Evolutionary conservation across 1,139 yeast genomes (phyloP), one percentile per base, ranked within the genome.

Genomic region (Debaryomyces sp.): DNA sequence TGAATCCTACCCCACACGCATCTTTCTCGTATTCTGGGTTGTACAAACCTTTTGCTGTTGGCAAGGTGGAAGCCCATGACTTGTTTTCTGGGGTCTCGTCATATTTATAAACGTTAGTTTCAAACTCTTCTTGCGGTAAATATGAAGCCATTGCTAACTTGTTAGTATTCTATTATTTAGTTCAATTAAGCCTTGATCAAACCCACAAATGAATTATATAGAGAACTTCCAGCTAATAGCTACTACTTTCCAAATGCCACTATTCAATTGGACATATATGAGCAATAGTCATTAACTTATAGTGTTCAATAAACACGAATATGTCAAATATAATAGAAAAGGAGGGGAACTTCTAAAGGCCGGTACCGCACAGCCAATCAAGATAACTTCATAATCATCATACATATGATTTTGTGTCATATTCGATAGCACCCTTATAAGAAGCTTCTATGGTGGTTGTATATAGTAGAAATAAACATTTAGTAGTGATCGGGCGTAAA

Each of bases 1-100:
- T 89, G 71, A 94, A 94, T 53, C 98, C 98, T 49, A 94, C 99
- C 75, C 99, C 99, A 79, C 99, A 94, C 44, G 98, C 97, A 64
- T 94, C 99, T 64, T 91, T 90, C 69, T 94, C 99, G 58, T 79
- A 82, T 53, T 89, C 96, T 4, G 98, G 99, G 68, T 94, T 90
- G 70, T 94, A 94, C 48, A 94, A 82, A 41, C 97, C 99, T 68
- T 91, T 86, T 58, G 87, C 85, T 41, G 83, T 80, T 41, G 99
- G 99, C 54, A 94, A 78, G 8, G 94, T 80, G 41, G 89, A 83
- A 21, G 97, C 97, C 97, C 98, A 94, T 9, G 96, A 87, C 60
- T 75, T 82, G 75, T 91, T 88, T 58, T 82, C 86, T 36, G 90
- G 86, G 34, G 83, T 78, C 66, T 88, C 94, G 61, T 87, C 89